Conservation (phyloP, 2,329 filamentous ascomycete genomes). For the Scolecobasidium constrictum region DNA sequence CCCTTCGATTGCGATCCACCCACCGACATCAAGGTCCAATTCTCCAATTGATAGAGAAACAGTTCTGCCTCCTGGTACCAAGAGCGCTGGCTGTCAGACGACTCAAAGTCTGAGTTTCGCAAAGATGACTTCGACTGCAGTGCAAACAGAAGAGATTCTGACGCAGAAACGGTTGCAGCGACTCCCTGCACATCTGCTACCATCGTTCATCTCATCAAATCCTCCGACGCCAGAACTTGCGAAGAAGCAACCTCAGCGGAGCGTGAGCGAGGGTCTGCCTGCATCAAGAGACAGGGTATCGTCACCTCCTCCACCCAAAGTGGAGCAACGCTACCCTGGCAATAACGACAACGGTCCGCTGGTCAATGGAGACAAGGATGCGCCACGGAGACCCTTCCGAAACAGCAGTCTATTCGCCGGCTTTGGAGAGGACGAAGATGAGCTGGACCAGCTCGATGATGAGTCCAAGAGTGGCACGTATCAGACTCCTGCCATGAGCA, state of each 20-base stretch:
- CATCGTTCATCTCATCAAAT: slow-evolving; percentile 57
- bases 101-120: slow-evolving; percentile 35
- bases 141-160: slow-evolving; percentile 88
- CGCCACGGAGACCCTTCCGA: slow-evolving; percentile 58
- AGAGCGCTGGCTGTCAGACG: slow-evolving; percentile 76
- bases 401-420: slow-evolving; percentile 81
- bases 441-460: slow-evolving; percentile 34
- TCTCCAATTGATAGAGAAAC: slow-evolving; percentile 56
- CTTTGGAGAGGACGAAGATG: slow-evolving; percentile 50
- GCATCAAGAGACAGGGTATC: slow-evolving; percentile 12
- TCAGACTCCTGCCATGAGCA: slow-evolving; percentile 21
- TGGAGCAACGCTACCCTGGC: slow-evolving; percentile 56
- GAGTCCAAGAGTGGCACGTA: slow-evolving; percentile 6
- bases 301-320: slow-evolving; percentile 24
- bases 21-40: slow-evolving; percentile 71
- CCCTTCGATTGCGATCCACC: slow-evolving; percentile 84
- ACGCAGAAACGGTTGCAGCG: slow-evolving; percentile 64
- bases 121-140: slow-evolving; percentile 42
- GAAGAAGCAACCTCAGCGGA: slow-evolving; percentile 9
- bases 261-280: slow-evolving; percentile 5
- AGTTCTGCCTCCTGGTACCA: slow-evolving; percentile 69
- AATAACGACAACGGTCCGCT: slow-evolving; percentile 74
- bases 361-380: slow-evolving; percentile 44
- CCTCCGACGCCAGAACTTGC: slow-evolving; percentile 28
- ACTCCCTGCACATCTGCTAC: slow-evolving; percentile 67